Base-by-base conservation (phyloP, 2,329 filamentous ascomycete species). In the Plenodomus tracheiphilus region DNA sequence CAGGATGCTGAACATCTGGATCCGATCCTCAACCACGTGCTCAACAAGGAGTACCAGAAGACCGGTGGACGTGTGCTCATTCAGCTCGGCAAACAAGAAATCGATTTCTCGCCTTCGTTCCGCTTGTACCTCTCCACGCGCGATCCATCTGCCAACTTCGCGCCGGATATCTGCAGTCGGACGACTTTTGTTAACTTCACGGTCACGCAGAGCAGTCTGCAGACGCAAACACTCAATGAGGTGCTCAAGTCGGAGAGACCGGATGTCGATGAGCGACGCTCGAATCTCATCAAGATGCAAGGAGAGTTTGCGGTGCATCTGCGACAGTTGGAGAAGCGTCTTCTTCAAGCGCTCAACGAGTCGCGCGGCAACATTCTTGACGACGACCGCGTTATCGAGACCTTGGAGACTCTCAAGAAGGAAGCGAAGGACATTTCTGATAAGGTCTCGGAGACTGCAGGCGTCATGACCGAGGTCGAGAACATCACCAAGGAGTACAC, bases 161-260 rank as follows among this genome's bases (percentile, higher is more conserved):
- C 94, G 7, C 95, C 94, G 0, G 94, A 99, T 69, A 91, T 99
- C 56, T 99, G 95, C 84, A 96, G 91, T 79, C 85, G 95, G 66
- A 97, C 94, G 6, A 99, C 95, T 0, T 96, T 99, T 75, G 94
- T 99, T 81, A 99, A 99, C 76, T 99, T 99, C 64, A 97, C 95
- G 1, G 93, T 99, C 55, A 99, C 94, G 4, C 93, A 97, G 77
- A 97, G 94, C 82, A 97, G 93, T 80, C 81, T 99, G 68, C 94
- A 96, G 76, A 97, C 94, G 2, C 94, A 99, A 74, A 97, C 94
- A 1, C 84, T 99, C 60, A 97, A 97, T 62, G 92, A 99, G 56
- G 94, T 97, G 28, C 83, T 99, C 66, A 97, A 97, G 74, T 96
- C 92, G 13, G 94, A 99, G 79, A 85, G 95, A 47, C 94, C 95